phyloP scores from a whole-genome alignment of 345 rosid species.

The Bruguiera sexangula region DNA sequence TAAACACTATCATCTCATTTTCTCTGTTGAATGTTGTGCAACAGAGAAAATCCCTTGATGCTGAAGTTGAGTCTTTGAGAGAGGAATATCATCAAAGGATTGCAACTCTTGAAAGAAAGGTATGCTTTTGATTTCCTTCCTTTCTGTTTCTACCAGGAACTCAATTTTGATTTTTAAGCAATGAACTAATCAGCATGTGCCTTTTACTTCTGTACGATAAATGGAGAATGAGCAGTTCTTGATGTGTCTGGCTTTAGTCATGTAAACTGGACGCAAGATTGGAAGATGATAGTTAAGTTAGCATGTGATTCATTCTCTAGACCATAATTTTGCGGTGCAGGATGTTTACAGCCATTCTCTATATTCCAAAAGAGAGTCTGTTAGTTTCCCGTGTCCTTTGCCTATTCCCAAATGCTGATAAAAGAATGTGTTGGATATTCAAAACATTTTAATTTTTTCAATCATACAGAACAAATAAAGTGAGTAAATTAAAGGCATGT shows the following conservation, averaged over 20 bases:
- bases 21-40: constrained; percentile 20
- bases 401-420: too few species aligned
- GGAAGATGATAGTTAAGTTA: too few species aligned
- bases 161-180: neutral
- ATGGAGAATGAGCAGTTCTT: neutral
- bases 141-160: neutral
- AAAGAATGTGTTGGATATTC: too few species aligned
- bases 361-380: neutral
- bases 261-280: neutral
- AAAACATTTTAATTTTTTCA: too few species aligned
- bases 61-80: constrained; percentile 90
- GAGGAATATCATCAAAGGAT: constrained; percentile 98
- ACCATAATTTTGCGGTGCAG: neutral
- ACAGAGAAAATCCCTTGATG: constrained; percentile 87
- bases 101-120: constrained; percentile 95
- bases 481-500: too few species aligned
- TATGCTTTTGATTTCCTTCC: constrained; percentile 11
- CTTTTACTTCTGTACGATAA: neutral
- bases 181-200: neutral
- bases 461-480: too few species aligned
- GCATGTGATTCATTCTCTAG: too few species aligned
- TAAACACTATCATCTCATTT: neutral
- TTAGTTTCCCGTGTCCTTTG: neutral
- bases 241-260: too few species aligned
- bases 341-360: neutral